Conservation (phyloP, 2,329 filamentous ascomycete genomes). For the Plenodomus biglobosus region DNA sequence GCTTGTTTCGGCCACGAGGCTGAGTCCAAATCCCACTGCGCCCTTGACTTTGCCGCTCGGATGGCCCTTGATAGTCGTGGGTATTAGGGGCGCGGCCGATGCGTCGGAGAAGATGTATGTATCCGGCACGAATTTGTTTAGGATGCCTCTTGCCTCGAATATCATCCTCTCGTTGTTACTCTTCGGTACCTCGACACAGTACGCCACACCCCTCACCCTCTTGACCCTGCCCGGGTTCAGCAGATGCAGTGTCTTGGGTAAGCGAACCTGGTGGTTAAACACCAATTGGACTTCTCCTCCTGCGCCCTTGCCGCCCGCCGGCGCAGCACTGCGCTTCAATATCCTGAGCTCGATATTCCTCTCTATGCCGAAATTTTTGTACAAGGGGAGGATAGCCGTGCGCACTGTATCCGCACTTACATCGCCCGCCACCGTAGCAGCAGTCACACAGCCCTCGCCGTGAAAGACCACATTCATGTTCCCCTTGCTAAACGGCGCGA, state of each 20-base stretch:
- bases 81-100: conserved; percentile 60
- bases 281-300: conserved; percentile 91
- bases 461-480: conserved; percentile 88
- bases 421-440: conserved; percentile 79
- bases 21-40: conserved; percentile 89
- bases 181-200: conserved; percentile 86
- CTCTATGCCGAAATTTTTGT: conserved; percentile 85
- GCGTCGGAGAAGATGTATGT: conserved; percentile 83
- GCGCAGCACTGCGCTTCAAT: conserved; percentile 68
- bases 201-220: conserved; percentile 88
- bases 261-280: conserved; percentile 88
- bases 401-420: conserved; percentile 91
- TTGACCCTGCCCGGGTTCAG: conserved; percentile 82
- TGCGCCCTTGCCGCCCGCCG: conserved; percentile 75
- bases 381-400: conserved; percentile 87
- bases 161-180: conserved; percentile 97
- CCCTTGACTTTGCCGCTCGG: conserved; percentile 57
- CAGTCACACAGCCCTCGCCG: conserved; percentile 90
- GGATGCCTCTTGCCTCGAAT: conserved; percentile 78
- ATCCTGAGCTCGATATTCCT: conserved; percentile 84
- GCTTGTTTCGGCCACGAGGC: conserved; percentile 88
- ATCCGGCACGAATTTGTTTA: conserved; percentile 81
- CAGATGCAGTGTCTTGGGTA: conserved; percentile 92
- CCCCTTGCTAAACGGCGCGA: conserved; percentile 90
- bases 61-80: conserved; percentile 70